A percentile compares a stretch with the other conserved stretches of the same genome.
These are phyloP conservation scores for Tricharina praecox DNA, from an alignment of 495 filamentous ascomycete species.

Conservation along the genomic window DNA sequence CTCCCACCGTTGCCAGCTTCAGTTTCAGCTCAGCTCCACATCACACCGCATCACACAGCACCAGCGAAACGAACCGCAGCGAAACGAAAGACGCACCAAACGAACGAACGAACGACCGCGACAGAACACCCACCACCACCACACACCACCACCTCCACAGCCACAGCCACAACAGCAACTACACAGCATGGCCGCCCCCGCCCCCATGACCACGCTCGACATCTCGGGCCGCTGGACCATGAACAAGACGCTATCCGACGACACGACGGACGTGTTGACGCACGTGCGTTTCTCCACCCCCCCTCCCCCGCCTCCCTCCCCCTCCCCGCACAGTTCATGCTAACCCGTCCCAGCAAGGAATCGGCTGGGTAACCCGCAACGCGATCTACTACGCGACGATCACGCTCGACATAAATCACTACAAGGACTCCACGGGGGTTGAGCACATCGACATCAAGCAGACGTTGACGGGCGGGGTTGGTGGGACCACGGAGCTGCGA, in stretches of 20 bases:
- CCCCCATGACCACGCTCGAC: constrained; percentile 50
- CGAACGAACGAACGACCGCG: too few species aligned
- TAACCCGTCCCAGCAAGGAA: constrained; percentile 42
- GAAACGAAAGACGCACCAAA: too few species aligned
- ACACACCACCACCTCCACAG: background rate
- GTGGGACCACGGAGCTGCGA: constrained; percentile 54
- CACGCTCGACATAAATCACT: constrained; percentile 52
- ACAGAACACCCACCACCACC: background rate
- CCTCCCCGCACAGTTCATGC: too few species aligned
- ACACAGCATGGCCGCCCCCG: constrained; percentile 62
- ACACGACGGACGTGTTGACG: constrained; percentile 51
- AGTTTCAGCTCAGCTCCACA: too few species aligned
- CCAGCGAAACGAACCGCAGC: too few species aligned
- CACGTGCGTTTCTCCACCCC: constrained; percentile 33
- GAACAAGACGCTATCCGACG: constrained; percentile 64
- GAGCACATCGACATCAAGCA: constrained; percentile 73
- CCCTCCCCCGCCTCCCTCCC: background rate
- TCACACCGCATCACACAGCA: too few species aligned
- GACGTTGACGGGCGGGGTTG: constrained; percentile 55
- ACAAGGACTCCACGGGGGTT: constrained; percentile 31
- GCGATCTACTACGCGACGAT: constrained; percentile 53
- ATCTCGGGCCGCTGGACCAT: constrained; percentile 64
- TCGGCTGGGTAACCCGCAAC: constrained; percentile 70
- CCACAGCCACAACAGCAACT: background rate
- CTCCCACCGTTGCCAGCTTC: too few species aligned